Evolutionary conservation across 495 filamentous ascomycete species (phyloP).

Genomic region (Penicillium pancosmium): DNA sequence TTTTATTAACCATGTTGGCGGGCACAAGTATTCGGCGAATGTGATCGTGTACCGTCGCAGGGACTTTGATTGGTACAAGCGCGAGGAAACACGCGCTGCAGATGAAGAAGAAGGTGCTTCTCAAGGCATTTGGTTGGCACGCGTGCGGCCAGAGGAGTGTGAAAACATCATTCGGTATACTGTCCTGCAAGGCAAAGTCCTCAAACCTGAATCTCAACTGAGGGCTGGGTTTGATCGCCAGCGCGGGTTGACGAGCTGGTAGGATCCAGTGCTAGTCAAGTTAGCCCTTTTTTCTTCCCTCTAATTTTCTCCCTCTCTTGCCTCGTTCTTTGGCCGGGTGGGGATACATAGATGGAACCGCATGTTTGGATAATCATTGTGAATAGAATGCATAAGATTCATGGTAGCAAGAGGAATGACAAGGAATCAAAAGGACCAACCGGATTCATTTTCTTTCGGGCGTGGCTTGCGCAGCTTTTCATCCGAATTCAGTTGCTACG

Average conservation of each 20-base stretch:
- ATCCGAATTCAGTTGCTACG: not conserved
- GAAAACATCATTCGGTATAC: slow-evolving; percentile 92
- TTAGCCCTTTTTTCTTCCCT: not conserved
- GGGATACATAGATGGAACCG: not conserved
- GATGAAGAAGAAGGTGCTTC: slow-evolving; percentile 61
- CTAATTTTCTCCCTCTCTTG: not conserved
- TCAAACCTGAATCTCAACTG: slow-evolving; percentile 82
- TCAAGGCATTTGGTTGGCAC: slow-evolving; percentile 93
- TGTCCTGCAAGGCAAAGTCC: slow-evolving; percentile 87
- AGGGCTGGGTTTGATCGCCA: slow-evolving; percentile 87
- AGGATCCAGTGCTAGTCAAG: not conserved
- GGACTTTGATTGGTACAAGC: slow-evolving; percentile 56
- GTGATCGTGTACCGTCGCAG: slow-evolving; percentile 82
- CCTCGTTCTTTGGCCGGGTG: not conserved
- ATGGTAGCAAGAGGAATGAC: not conserved
- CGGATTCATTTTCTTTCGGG: not conserved
- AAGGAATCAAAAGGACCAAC: not conserved
- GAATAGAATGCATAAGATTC: not conserved
- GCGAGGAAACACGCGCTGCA: slow-evolving; percentile 29
- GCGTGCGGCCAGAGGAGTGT: slow-evolving; percentile 87
- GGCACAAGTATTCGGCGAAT: slow-evolving; percentile 88
- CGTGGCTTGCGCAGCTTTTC: slow-evolving; percentile 1
- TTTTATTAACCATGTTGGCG: slow-evolving; percentile 93
- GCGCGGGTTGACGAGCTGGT: slow-evolving; percentile 87
- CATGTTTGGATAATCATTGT: not conserved